Evolutionary conservation across 257 asterid species (phyloP).

Genomic region (Solanum dulcamara): DNA sequence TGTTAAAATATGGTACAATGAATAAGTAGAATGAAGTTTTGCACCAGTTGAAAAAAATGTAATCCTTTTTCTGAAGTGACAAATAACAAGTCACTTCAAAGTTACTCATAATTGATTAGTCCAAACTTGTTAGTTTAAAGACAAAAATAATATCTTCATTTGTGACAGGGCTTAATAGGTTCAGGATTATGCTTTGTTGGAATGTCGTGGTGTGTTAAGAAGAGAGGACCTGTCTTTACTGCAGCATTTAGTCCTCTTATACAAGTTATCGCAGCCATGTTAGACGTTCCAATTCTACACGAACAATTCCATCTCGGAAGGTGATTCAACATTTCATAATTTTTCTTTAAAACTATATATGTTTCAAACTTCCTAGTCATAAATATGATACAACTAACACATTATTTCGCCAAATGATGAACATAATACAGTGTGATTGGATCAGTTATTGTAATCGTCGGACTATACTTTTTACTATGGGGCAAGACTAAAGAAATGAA

Average conservation of each 20-base stretch:
- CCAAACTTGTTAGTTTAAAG: background rate
- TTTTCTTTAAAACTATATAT: background rate
- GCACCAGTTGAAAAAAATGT: background rate
- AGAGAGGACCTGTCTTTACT: conserved; percentile 61
- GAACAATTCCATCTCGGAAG: conserved; percentile 73
- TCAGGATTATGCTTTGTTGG: conserved; percentile 76
- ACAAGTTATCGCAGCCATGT: conserved; percentile 49
- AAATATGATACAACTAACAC: background rate
- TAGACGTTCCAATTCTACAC: conserved; percentile 54
- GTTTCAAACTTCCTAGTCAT: background rate
- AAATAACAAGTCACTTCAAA: background rate
- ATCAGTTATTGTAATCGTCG: conserved; percentile 40
- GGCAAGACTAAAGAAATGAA: conserved; percentile 53
- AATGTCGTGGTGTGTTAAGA: conserved; percentile 84
- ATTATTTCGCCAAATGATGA: background rate
- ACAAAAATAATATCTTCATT: background rate
- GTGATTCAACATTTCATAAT: conserved; percentile 4
- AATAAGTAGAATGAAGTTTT: background rate
- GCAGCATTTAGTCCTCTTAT: conserved; percentile 72
- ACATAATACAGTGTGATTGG: conserved; percentile 41
- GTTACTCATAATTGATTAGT: background rate
- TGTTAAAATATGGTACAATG: background rate
- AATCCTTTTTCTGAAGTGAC: background rate
- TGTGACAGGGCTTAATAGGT: conserved; percentile 61
- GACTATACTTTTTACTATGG: conserved; percentile 64